A percentile compares a stretch with the other conserved stretches of the same genome.
These are phyloP conservation scores for Allomyces arbusculus DNA, from an alignment of 192 early-diverging fungal genomes.

Conservation along the genomic window DNA sequence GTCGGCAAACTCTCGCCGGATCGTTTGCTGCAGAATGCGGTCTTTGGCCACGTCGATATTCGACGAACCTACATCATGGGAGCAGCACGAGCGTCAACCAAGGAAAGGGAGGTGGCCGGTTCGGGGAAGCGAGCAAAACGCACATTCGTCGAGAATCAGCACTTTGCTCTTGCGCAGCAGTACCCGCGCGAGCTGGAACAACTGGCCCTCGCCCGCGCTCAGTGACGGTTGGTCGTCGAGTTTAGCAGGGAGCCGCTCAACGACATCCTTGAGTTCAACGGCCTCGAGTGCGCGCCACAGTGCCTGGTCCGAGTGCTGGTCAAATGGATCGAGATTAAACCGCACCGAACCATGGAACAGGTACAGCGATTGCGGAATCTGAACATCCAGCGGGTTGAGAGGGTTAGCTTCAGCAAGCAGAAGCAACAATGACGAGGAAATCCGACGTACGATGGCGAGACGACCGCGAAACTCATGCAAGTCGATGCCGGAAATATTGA, in stretches of 20 bases:
- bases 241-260: neutral
- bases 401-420: too few species aligned
- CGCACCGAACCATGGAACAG: constrained; percentile 10
- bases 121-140: too few species aligned
- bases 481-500: too few species aligned
- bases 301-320: constrained; percentile 33
- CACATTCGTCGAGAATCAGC: constrained; percentile 36
- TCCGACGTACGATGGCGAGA: too few species aligned
- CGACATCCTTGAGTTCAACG: constrained; percentile 12
- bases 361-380: neutral
- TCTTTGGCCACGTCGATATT: constrained; percentile 22
- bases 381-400: too few species aligned
- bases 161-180: constrained; percentile 27
- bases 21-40: constrained; percentile 34
- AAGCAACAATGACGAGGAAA: too few species aligned
- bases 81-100: too few species aligned
- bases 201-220: constrained; percentile 26
- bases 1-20: constrained; percentile 35
- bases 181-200: constrained; percentile 37
- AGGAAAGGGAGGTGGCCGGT: too few species aligned
- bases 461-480: too few species aligned
- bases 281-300: constrained; percentile 45
- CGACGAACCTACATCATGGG: neutral
- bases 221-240: neutral
- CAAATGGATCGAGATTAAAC: constrained; percentile 49